Conservation (phyloP, 129 eudicot genomes). For the Lonicera japonica region DNA sequence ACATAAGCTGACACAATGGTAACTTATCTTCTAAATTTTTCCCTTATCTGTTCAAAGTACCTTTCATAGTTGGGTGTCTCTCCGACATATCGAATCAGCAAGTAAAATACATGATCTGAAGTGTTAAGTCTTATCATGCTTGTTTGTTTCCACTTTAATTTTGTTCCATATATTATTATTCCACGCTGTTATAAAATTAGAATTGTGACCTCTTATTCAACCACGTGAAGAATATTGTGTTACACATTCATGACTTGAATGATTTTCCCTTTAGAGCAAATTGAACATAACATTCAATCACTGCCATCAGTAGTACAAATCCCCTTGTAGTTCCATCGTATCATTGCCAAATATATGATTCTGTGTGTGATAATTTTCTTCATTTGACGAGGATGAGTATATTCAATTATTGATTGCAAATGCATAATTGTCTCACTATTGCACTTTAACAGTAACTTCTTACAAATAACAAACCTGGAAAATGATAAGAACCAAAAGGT, state of each 20-base stretch:
- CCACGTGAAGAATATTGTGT: not conserved
- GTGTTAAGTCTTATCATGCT: not conserved
- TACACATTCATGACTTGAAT: not conserved
- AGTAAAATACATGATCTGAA: not conserved
- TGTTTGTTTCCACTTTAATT: not conserved
- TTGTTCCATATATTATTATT: not conserved
- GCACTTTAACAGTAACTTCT: not conserved
- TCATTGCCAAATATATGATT: too few species aligned
- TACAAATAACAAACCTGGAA: not conserved
- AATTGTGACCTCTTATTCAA: not conserved
- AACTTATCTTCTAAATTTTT: not conserved
- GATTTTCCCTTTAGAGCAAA: not conserved
- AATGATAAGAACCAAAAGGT: constrained; percentile 2
- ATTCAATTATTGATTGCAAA: too few species aligned
- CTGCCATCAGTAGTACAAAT: not conserved
- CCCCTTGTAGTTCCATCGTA: not conserved
- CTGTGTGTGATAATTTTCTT: not conserved
- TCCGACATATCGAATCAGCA: not conserved
- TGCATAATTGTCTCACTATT: not conserved
- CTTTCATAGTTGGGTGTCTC: not conserved
- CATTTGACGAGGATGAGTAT: not conserved
- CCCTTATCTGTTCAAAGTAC: not conserved
- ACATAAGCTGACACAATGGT: not conserved
- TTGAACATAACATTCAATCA: not conserved
- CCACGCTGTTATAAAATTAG: not conserved